These are phyloP conservation scores for Zymoseptoria ardabiliae DNA, from an alignment of 2,329 filamentous ascomycete genomes.

Conservation along the genomic window DNA sequence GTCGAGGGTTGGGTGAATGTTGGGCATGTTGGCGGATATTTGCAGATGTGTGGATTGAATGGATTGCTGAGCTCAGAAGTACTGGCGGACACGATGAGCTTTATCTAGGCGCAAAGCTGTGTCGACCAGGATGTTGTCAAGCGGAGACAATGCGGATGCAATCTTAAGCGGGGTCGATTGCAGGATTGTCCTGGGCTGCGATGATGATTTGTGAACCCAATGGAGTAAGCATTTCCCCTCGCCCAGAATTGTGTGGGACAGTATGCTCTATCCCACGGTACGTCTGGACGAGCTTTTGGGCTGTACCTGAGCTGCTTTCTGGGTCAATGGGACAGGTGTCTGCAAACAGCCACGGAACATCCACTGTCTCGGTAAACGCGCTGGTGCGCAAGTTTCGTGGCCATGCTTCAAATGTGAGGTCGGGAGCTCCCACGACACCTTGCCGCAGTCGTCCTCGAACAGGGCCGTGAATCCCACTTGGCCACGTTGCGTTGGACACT, in stretches of 20 bases:
- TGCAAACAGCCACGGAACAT: background rate
- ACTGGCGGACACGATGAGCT: background rate
- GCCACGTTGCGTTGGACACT: background rate
- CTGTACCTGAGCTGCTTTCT: background rate
- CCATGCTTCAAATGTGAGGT: background rate
- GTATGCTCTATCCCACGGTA: background rate
- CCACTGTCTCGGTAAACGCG: background rate
- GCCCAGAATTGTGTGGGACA: background rate
- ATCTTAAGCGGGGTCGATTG: background rate
- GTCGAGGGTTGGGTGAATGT: conserved; percentile 55
- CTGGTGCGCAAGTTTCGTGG: background rate
- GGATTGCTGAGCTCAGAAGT: background rate
- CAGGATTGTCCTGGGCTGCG: background rate
- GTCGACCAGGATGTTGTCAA: background rate
- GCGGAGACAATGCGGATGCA: background rate
- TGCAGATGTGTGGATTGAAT: background rate
- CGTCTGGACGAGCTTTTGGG: background rate
- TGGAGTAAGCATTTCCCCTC: background rate
- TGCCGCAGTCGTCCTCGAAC: too few species aligned
- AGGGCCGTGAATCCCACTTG: too few species aligned
- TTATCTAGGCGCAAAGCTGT: background rate
- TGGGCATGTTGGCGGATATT: conserved; percentile 4
- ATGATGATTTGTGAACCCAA: background rate
- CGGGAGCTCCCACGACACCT: too few species aligned
- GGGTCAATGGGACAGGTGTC: background rate